A percentile compares a stretch with the other conserved stretches of the same genome.
Conservation (phyloP, 2,329 filamentous ascomycete species). For the Emericellopsis cladophorae region DNA sequence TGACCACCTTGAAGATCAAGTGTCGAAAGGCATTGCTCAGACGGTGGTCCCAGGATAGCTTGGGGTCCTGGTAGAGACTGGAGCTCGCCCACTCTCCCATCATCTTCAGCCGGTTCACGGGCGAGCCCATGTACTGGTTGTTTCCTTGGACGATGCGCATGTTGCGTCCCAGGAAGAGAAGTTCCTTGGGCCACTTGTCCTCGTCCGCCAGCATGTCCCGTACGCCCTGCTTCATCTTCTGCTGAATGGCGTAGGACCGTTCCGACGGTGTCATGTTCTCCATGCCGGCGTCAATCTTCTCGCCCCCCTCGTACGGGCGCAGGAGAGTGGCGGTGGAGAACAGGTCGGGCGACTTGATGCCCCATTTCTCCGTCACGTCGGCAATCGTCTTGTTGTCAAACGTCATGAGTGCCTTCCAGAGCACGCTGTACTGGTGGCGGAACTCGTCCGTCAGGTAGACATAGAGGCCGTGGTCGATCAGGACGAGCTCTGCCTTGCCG, state of each 20-base stretch:
- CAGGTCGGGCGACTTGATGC: conserved; percentile 76
- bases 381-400: conserved; percentile 78
- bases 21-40: conserved; percentile 63
- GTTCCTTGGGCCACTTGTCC: conserved; percentile 77
- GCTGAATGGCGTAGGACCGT: conserved; percentile 82
- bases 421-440: conserved; percentile 71
- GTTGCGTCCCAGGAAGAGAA: conserved; percentile 86
- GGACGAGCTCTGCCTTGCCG: conserved; percentile 78
- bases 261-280: conserved; percentile 49
- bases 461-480: conserved; percentile 96
- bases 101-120: conserved; percentile 87
- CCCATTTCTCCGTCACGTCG: conserved; percentile 68
- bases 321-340: conserved; percentile 86
- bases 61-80: conserved; percentile 63
- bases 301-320: conserved; percentile 79
- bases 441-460: conserved; percentile 79
- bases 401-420: conserved; percentile 90
- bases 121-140: conserved; percentile 80
- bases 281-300: conserved; percentile 51
- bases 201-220: conserved; percentile 68
- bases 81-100: conserved; percentile 83
- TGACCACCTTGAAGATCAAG: conserved; percentile 65
- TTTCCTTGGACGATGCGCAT: conserved; percentile 89
- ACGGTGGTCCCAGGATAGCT: conserved; percentile 49
- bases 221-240: conserved; percentile 59